Base-by-base conservation (phyloP, 2,329 filamentous ascomycete species). In the Fusarium stilboides region DNA sequence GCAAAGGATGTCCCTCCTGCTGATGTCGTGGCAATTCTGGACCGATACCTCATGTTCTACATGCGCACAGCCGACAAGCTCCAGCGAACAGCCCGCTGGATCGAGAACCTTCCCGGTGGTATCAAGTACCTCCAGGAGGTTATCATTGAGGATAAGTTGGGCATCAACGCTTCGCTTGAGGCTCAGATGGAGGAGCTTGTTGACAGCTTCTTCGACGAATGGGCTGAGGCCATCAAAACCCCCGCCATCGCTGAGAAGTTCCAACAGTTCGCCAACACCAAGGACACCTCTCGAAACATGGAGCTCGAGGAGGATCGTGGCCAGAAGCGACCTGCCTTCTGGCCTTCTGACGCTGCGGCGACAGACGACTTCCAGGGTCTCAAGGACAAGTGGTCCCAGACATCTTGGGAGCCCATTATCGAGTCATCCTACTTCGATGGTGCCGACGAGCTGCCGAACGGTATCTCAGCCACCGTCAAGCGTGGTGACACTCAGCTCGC, bases 1-100 rank as follows among this genome's bases (percentile, higher is more conserved):
- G 93, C 93, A 62, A 94, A 94, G 77, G 94, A 97, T 73, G 93
- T 97, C 0, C 89, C 93, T 1, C 92, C 93, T 0, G 89, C 93
- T 52, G 92, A 97, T 74, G 90, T 97, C 10, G 86, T 97, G 10
- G 89, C 93, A 1, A 92, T 97, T 60, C 84, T 97, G 4, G 94
- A 97, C 78, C 90, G 94, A 44, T 97, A 96, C 76, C 87, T 97
- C 24, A 93, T 94, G 81, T 95, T 97, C 84, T 97, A 97, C 81
- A 96, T 97, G 74, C 92, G 94, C 70, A 97, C 94, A 1, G 94
- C 93, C 44, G 94, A 97, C 82, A 94, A 92, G 76, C 88, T 97
- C 1, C 94, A 97, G 80, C 88, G 94, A 50, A 97, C 94, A 26
- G 94, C 94, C 0, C 87, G 93, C 24, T 97, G 94, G 94, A 84